Evolutionary conservation across 305 asterid species (phyloP).

Genomic region (Rubia peregrina): DNA sequence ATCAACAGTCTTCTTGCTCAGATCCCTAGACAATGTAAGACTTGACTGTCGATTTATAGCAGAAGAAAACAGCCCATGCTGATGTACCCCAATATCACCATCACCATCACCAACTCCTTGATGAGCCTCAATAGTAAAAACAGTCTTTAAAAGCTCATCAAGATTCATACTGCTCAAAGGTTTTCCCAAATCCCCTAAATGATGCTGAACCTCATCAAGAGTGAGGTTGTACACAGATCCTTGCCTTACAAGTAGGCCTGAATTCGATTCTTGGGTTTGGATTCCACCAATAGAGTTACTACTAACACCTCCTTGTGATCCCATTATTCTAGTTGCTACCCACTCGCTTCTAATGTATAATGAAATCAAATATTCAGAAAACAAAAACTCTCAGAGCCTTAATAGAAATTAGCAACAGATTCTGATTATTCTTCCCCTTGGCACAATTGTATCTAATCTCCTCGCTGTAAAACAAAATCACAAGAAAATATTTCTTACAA

Average conservation of each 20-base stretch:
- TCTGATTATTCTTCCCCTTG: not conserved
- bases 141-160: conserved; percentile 82
- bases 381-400: conserved; percentile 5
- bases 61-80: conserved; percentile 27
- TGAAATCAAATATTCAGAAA: conserved; percentile 10
- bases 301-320: conserved; percentile 63
- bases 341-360: conserved; percentile 15
- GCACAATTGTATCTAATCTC: conserved; percentile 11
- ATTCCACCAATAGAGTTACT: conserved; percentile 27
- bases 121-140: conserved; percentile 55
- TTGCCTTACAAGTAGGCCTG: conserved; percentile 46
- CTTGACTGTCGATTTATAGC: conserved; percentile 42
- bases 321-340: conserved; percentile 43
- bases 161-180: conserved; percentile 84
- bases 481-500: not conserved
- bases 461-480: conserved; percentile 6
- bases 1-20: conserved; percentile 83
- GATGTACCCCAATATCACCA: conserved; percentile 28
- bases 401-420: not conserved
- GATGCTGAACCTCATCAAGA: conserved; percentile 84
- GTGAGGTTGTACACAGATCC: conserved; percentile 82
- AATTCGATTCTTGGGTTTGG: conserved; percentile 35
- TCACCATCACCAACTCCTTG: conserved; percentile 33
- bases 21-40: conserved; percentile 47
- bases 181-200: conserved; percentile 72